Evolutionary conservation across 73 alveolate genomes (phyloP).

Genomic region (Paraurostyla sp.): DNA sequence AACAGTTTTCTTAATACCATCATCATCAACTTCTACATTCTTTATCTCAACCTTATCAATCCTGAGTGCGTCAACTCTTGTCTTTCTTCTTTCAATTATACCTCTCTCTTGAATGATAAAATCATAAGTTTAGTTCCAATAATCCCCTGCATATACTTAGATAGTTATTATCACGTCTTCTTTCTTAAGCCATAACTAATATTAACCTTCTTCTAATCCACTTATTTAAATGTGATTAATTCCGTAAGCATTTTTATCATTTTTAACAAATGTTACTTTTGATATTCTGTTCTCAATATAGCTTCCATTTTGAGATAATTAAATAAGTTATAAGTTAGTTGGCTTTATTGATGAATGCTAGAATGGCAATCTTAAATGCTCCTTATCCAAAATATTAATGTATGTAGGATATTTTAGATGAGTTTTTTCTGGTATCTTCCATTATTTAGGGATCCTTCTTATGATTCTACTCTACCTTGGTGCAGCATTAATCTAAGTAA

Average conservation of each 20-base stretch:
- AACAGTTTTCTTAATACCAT: neutral
- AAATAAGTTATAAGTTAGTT: neutral
- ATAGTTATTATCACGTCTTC: constrained; percentile 11
- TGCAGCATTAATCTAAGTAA: neutral
- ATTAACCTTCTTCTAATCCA: constrained; percentile 48
- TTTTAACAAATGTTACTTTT: neutral
- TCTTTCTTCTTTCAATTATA: neutral
- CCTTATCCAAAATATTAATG: constrained; percentile 51
- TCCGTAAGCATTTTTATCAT: neutral
- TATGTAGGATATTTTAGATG: constrained; percentile 19
- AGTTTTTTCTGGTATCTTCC: neutral
- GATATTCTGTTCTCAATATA: neutral
- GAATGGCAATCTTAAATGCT: constrained; percentile 45
- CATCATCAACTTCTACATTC: neutral
- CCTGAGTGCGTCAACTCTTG: neutral
- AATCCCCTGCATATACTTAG: constrained; percentile 57
- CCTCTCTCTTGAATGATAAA: constrained; percentile 15
- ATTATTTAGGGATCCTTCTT: neutral
- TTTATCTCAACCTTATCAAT: neutral
- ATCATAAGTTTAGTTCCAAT: constrained; percentile 64
- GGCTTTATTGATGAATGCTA: neutral
- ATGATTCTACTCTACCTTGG: constrained; percentile 13
- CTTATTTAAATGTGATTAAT: neutral
- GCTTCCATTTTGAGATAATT: neutral
- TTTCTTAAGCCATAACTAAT: constrained; percentile 14